Percentiles rank a stretch among this genome's conserved stretches.
These are phyloP conservation scores for Suillus alpinus DNA, from an alignment of 768 basidiomycete species.

Conservation along the genomic window DNA sequence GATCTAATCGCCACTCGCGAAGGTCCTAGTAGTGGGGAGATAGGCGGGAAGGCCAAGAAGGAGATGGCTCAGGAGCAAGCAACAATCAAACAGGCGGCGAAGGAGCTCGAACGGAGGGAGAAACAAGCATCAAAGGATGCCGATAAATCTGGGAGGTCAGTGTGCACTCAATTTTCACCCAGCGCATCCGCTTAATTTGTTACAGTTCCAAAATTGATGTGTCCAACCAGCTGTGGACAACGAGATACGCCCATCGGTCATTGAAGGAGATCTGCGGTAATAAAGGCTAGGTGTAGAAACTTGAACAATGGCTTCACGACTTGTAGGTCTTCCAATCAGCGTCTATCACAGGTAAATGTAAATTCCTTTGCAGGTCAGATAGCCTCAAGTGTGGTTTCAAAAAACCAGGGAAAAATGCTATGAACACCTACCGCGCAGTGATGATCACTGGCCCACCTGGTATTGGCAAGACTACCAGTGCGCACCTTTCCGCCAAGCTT, in stretches of 20 bases:
- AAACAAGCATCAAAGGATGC: constrained; percentile 43
- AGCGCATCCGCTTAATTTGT: background rate
- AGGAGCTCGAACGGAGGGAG: constrained; percentile 76
- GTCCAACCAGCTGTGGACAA: constrained; percentile 86
- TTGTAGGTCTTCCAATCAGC: constrained; percentile 55
- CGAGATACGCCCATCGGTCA: constrained; percentile 85
- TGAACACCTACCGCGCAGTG: constrained; percentile 84
- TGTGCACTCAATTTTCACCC: no score
- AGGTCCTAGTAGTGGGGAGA: constrained; percentile 37
- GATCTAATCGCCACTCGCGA: constrained; percentile 74
- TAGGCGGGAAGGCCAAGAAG: constrained; percentile 81
- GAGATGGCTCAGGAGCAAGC: constrained; percentile 79
- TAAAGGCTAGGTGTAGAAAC: constrained; percentile 85
- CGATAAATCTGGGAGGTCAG: constrained; percentile 20
- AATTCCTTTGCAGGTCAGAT: constrained; percentile 51
- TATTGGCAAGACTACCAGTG: constrained; percentile 96
- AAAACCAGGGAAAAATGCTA: constrained; percentile 89
- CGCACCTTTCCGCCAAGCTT: constrained; percentile 86
- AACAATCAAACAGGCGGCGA: constrained; percentile 68
- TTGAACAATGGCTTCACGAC: constrained; percentile 81
- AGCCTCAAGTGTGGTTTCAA: constrained; percentile 79
- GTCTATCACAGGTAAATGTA: background rate
- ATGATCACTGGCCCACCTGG: constrained; percentile 93
- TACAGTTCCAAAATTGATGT: constrained; percentile 38
- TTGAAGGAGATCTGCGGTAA: constrained; percentile 95